A percentile compares a stretch with the other conserved stretches of the same genome.
Conservation (phyloP, 2,329 filamentous ascomycete genomes). For the Epichloe brachyelytri region DNA sequence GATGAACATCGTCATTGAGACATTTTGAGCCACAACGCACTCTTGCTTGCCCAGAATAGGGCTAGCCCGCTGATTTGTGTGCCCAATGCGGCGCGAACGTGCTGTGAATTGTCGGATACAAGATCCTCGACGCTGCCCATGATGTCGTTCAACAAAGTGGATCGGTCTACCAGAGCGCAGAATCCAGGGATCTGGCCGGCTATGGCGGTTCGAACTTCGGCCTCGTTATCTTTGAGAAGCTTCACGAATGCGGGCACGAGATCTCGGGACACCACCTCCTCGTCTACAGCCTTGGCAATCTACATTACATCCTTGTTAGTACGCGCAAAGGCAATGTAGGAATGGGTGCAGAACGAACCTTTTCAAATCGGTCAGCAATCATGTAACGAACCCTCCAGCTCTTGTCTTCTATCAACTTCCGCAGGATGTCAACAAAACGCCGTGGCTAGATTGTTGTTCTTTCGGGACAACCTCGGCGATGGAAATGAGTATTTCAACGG, state of each 20-base stretch:
- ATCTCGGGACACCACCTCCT: conserved; percentile 88
- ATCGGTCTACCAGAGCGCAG: conserved; percentile 77
- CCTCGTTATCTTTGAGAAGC: conserved; percentile 93
- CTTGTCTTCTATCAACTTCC: conserved; percentile 95
- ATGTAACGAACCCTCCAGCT: conserved; percentile 99
- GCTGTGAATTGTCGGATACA: conserved; percentile 90
- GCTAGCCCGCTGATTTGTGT: conserved; percentile 95
- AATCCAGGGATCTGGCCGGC: conserved; percentile 97
- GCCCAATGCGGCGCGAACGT: conserved; percentile 87
- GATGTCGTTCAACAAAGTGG: conserved; percentile 83
- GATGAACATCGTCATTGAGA: not conserved
- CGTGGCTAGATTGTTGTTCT: conserved; percentile 94
- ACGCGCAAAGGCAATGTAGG: not conserved
- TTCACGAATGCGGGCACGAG: conserved; percentile 95
- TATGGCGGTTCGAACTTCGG: conserved; percentile 92
- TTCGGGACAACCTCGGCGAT: conserved; percentile 96
- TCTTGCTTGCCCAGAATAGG: conserved; percentile 94
- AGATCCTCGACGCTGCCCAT: conserved; percentile 95
- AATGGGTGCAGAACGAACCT: conserved; percentile 39
- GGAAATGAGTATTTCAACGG: conserved; percentile 89
- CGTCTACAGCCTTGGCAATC: conserved; percentile 97
- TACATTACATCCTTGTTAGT: conserved; percentile 22
- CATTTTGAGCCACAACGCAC: conserved; percentile 36
- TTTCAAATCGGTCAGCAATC: conserved; percentile 97
- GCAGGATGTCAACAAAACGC: conserved; percentile 82